Evolutionary conservation across 176 grass and related monocot genomes (phyloP).

Genomic region (Phoenix roebelenii): DNA sequence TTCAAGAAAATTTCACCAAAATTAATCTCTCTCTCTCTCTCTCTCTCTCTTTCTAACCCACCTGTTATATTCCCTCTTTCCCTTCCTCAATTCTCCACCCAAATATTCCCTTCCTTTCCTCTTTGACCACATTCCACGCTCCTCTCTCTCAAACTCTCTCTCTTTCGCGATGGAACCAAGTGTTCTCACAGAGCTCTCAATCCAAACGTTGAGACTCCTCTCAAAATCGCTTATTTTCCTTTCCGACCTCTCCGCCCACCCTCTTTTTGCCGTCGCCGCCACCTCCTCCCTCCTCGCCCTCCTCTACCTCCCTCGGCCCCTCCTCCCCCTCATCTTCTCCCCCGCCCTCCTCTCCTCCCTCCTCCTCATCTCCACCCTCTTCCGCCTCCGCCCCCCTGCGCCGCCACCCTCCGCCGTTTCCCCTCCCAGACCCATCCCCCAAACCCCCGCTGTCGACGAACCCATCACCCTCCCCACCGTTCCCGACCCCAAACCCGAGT

Average conservation of each 20-base stretch:
- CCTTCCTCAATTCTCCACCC: too few relatives aligned
- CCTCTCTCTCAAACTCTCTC: not conserved
- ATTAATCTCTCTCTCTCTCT: too few relatives aligned
- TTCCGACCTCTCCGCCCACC: conserved; percentile 21
- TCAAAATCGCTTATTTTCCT: conserved; percentile 1
- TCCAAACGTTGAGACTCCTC: not conserved
- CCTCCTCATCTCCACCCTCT: conserved; percentile 44
- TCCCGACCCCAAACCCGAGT: conserved; percentile 7
- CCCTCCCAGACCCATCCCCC: conserved; percentile 6
- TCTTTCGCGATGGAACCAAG: not conserved
- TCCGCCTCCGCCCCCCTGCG: conserved; percentile 45
- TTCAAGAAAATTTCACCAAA: too few relatives aligned
- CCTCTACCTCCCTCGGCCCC: conserved; percentile 60
- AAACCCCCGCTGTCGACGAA: conserved; percentile 14
- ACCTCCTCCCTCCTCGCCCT: conserved; percentile 48
- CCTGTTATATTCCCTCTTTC: too few relatives aligned
- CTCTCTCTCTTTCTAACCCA: too few relatives aligned
- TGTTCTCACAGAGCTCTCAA: not conserved
- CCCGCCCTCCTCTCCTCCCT: conserved; percentile 51
- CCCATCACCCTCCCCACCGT: not conserved
- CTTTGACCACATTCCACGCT: not conserved
- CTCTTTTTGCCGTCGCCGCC: conserved; percentile 32
- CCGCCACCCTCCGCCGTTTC: not conserved
- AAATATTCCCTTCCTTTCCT: not conserved
- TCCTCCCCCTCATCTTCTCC: conserved; percentile 47